Evolutionary conservation across 306 rosid genomes (phyloP).

Genomic region (Geum urbanum): DNA sequence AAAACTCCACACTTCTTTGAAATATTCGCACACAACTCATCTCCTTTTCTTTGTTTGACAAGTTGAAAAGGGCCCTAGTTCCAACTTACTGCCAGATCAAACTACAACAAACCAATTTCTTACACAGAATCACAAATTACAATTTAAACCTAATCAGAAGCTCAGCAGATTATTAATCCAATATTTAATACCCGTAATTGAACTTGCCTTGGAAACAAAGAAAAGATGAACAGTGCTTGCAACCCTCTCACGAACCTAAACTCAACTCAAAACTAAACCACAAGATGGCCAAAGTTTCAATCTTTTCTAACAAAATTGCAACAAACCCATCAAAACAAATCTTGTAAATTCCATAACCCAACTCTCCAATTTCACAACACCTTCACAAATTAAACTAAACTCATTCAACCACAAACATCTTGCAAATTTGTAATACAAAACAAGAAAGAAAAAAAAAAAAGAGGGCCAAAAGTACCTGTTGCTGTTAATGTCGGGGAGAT

Average conservation of each 20-base stretch:
- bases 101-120: background rate
- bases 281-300: background rate
- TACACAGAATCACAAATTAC: background rate
- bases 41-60: background rate
- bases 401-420: background rate
- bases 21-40: background rate
- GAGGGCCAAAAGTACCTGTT: background rate
- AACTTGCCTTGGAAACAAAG: background rate
- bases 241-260: background rate
- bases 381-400: background rate
- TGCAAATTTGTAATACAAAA: background rate
- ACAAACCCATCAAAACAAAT: background rate
- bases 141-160: background rate
- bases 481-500: conserved; percentile 11
- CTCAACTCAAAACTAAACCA: background rate
- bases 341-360: background rate
- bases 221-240: background rate
- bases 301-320: background rate
- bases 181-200: background rate
- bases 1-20: background rate
- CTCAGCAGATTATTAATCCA: background rate
- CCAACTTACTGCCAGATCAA: conserved; percentile 9
- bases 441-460: background rate
- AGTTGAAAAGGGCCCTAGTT: background rate
- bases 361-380: background rate